phyloP scores from a whole-genome alignment of 2,329 filamentous ascomycete genomes.

The Tolypocladium sp. region DNA sequence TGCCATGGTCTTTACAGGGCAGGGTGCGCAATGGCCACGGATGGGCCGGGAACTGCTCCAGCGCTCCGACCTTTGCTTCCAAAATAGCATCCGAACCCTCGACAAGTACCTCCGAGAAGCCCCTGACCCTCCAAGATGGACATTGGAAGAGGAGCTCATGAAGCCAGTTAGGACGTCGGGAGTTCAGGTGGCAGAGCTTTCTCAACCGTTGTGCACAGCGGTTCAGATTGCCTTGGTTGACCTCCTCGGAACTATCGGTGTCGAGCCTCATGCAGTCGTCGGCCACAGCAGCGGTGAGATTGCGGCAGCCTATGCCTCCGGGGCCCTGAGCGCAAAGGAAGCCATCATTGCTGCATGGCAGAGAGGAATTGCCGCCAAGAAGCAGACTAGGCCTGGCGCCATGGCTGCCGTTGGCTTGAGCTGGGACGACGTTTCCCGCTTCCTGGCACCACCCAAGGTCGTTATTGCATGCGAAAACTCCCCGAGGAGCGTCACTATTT shows the following conservation, averaged over 20 bases:
- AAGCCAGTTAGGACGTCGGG: background rate
- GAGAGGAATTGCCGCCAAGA: constrained; percentile 12
- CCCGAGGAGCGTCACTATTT: background rate
- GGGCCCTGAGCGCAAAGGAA: background rate
- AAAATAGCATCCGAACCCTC: background rate
- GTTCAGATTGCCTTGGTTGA: background rate
- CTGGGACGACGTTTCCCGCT: constrained; percentile 11
- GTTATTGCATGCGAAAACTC: constrained; percentile 2
- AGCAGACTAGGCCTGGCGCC: background rate
- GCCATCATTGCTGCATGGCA: background rate
- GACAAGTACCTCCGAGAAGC: background rate
- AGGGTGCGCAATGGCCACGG: background rate
- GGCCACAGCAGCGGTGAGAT: background rate
- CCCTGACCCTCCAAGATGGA: background rate
- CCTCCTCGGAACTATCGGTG: background rate
- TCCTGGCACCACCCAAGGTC: constrained; percentile 9
- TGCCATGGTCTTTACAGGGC: background rate
- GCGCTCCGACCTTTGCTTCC: background rate
- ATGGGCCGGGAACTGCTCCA: background rate
- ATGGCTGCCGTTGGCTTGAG: constrained; percentile 22
- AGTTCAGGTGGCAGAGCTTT: background rate
- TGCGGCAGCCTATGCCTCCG: background rate
- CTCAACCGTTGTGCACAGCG: background rate
- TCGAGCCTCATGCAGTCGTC: background rate
- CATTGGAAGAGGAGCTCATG: background rate